phyloP scores from a whole-genome alignment of 2,329 filamentous ascomycete genomes.

The Cryphonectria nitschkei region DNA sequence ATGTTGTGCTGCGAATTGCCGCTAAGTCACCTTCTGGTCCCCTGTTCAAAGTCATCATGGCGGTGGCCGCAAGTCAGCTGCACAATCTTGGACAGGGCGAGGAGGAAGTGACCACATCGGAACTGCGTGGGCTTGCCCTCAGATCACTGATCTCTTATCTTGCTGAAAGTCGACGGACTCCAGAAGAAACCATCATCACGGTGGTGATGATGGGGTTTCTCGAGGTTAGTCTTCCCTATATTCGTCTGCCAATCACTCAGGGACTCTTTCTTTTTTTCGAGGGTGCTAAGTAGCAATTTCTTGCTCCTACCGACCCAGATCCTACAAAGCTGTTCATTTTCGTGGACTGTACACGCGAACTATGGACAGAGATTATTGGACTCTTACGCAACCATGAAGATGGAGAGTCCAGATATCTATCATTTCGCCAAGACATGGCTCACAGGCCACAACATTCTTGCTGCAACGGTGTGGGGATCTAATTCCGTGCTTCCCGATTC shows the following conservation, averaged over 20 bases:
- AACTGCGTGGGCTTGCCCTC: constrained; percentile 33
- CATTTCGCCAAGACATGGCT: constrained; percentile 36
- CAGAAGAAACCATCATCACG: constrained; percentile 33
- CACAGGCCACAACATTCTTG: constrained; percentile 30
- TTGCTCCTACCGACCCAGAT: constrained; percentile 29
- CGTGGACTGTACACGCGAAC: constrained; percentile 36
- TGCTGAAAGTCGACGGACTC: constrained; percentile 21
- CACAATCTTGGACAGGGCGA: constrained; percentile 33
- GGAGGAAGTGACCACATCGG: constrained; percentile 31
- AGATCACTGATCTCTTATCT: constrained; percentile 27
- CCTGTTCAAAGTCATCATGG: constrained; percentile 37
- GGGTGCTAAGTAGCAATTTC: neutral
- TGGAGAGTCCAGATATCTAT: constrained; percentile 29
- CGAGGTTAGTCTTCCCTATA: constrained; percentile 30
- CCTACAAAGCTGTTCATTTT: constrained; percentile 34
- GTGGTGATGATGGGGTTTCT: constrained; percentile 35
- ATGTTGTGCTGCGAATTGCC: constrained; percentile 35
- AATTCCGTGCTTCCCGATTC: constrained; percentile 9
- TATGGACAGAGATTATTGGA: constrained; percentile 30
- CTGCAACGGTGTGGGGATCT: constrained; percentile 29
- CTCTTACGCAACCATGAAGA: constrained; percentile 30
- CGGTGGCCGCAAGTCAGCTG: constrained; percentile 36
- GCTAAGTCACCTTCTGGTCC: constrained; percentile 32
- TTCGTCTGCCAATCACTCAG: neutral
- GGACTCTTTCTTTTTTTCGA: neutral